Conservation (phyloP, 1,139 yeast species). For the Yamadazyma trypodendri region DNA sequence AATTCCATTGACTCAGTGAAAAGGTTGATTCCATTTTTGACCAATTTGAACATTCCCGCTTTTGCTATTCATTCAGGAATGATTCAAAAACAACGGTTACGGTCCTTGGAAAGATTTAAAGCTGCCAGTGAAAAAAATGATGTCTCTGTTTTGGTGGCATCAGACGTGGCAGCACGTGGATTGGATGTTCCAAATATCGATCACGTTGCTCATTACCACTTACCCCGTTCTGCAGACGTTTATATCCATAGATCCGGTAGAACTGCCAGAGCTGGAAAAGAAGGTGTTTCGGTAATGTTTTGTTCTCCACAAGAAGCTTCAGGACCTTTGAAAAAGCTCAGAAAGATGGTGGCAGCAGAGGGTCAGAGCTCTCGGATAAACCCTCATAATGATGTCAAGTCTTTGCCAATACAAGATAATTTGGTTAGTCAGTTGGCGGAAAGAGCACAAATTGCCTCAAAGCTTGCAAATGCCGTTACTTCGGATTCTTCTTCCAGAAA, state of each 20-base stretch:
- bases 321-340: conserved; percentile 77
- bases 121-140: conserved; percentile 49
- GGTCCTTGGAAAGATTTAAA: conserved; percentile 75
- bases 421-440: conserved; percentile 68
- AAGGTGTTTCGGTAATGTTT: conserved; percentile 90
- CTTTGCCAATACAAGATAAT: conserved; percentile 76
- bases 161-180: conserved; percentile 99
- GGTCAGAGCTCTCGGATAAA: conserved; percentile 24
- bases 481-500: conserved; percentile 61
- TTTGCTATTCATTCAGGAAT: conserved; percentile 89
- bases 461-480: conserved; percentile 70
- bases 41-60: conserved; percentile 66
- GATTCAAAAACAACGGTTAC: conserved; percentile 90
- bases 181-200: conserved; percentile 88
- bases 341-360: conserved; percentile 55
- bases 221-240: conserved; percentile 92
- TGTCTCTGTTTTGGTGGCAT: conserved; percentile 79
- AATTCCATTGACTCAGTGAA: conserved; percentile 93
- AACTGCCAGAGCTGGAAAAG: conserved; percentile 93
- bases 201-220: conserved; percentile 94
- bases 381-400: conserved; percentile 57
- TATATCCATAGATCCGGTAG: conserved; percentile 97
- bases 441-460: conserved; percentile 66
- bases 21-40: conserved; percentile 74
- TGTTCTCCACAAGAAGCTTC: conserved; percentile 94